phyloP scores from a whole-genome alignment of 2,329 filamentous ascomycete genomes.

The Apiospora koreana region DNA sequence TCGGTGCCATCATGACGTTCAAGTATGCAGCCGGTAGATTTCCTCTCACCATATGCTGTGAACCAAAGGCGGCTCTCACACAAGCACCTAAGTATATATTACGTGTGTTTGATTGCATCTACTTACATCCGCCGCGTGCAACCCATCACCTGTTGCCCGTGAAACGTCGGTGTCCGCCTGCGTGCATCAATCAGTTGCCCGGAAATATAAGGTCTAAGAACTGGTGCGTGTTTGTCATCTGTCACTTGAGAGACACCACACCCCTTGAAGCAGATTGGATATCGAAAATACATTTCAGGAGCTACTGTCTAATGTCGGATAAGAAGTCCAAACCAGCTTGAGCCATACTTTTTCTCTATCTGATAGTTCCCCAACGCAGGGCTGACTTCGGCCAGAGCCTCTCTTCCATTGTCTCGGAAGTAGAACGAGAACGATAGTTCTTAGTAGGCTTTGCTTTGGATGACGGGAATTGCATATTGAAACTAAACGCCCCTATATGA shows the following conservation, averaged over 20 bases:
- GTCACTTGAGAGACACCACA: neutral
- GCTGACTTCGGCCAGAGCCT: neutral
- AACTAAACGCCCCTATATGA: neutral
- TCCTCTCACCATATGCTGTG: neutral
- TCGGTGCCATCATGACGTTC: neutral
- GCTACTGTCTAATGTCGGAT: too few species aligned
- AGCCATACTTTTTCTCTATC: neutral
- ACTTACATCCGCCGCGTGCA: neutral
- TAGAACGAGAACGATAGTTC: neutral
- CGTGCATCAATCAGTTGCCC: neutral
- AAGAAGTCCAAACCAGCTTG: neutral
- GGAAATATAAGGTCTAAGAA: neutral
- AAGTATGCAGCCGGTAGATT: neutral
- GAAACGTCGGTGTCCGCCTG: neutral
- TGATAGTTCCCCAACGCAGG: neutral
- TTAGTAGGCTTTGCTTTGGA: neutral
- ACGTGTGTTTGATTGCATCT: neutral
- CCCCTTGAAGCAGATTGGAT: neutral
- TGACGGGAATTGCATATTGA: neutral
- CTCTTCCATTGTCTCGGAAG: too few species aligned
- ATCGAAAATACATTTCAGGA: neutral
- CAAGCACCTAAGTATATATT: too few species aligned
- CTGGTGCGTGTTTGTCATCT: neutral
- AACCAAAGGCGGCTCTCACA: neutral
- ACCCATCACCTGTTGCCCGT: neutral